Base-by-base conservation (phyloP, 2,329 filamentous ascomycete genomes). In the Graphilbum fragrans region DNA sequence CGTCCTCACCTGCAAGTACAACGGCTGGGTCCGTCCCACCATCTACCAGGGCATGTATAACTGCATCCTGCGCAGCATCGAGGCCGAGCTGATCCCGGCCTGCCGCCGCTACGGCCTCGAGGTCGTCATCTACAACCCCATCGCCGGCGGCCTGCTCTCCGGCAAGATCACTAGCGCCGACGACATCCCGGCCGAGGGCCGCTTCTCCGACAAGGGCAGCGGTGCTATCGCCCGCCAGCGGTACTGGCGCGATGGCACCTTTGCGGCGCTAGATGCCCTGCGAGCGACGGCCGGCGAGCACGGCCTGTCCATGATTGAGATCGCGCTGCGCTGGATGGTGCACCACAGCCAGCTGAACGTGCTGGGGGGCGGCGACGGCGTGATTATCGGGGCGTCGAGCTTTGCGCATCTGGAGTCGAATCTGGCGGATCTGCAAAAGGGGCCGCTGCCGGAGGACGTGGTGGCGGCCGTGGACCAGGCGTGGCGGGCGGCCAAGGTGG, bases 21-120 rank as follows among this genome's bases (percentile, higher is more conserved):
- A 76, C 48, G 72, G 73, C 21, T 86, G 78, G 77, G 79, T 86
- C 16, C 69, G 52, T 12, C 82, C 82, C 0, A 82, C 75, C 1
- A 76, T 86, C 41, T 87, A 82, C 57, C 82, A 87, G 55, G 83
- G 68, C 46, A 84, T 86, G 76, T 83, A 83, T 56, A 82, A 81
- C 54, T 69, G 72, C 35, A 53, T 54, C 35, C 52, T 48, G 9
- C 58, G 59, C 14, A 45, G 48, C 25, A 54, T 85, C 38, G 82
- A 86, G 55, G 58, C 67, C 4, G 81, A 86, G 54, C 62, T 85
- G 21, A 66, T 85, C 31, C 74, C 74, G 2, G 74, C 71, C 37
- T 80, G 77, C 51, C 69, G 72, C 17, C 70, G 78, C 34, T 85
- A 82, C 52, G 79, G 77, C 2, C 65, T 86, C 18, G 77, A 81